Evolutionary conservation across 2,329 filamentous ascomycete species (phyloP), one percentile per base, ranked within the genome.

Genomic region (Rhytidhysteron rufulum): DNA sequence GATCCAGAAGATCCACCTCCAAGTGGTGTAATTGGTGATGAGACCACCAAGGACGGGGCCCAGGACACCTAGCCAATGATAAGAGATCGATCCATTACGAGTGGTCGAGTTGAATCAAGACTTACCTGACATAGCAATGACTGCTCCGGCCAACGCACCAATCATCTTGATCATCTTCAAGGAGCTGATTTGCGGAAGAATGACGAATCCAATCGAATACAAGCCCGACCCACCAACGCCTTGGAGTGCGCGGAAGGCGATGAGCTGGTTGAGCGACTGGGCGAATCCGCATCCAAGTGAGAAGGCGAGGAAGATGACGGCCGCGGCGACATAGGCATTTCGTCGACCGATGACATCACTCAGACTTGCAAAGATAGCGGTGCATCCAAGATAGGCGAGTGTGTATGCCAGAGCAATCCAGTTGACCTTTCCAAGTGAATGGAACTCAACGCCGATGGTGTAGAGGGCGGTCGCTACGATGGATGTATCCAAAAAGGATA

Each of bases 1-100:
- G 3, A 75, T 58, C 27, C 66, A 64, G 45, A 74, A 74, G 2
- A 74, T 68, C 71, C 71, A 71, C 48, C 69, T 53, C 71, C 70
- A 74, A 1, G 57, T 66, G 0, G 62, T 58, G 9, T 62, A 47
- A 33, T 67, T 60, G 6, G 56, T 58, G 5, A 75, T 71, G 7
- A 60, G 57, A 3, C 72, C 72, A 2, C 71, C 71, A 0, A 74
- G 49, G 7, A 74, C 42, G 2, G 69, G 71, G 0, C 71, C 71
- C 0, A 72, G 49, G 0, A 70, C 54, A 31, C n/a, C 66, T 69
- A 7, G 63, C 61, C 10, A 74, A 42, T 3, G 66, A 65, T 38
- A 69, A 68, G 4, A 70, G 31, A 61, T 50, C 2, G 62, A 31
- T 3, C 58, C 60, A 27, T n/a, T n/a, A n/a, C n/a, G n/a, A n/a